These are phyloP conservation scores for Wickerhamiella parazyma DNA, from an alignment of 805 yeast genomes.

Conservation along the genomic window DNA sequence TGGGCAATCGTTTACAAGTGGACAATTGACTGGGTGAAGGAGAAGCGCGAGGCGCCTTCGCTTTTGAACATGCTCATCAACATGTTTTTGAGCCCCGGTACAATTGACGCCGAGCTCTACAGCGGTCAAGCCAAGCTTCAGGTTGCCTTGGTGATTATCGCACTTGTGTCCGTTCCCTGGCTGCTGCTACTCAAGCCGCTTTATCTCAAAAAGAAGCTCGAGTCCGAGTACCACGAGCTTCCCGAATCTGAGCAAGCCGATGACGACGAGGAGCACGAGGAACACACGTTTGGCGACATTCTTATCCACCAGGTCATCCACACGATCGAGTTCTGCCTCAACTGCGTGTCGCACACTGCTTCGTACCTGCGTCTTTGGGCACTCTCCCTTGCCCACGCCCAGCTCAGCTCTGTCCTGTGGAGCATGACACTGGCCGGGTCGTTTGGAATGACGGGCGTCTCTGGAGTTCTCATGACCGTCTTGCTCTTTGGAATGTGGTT, in stretches of 20 bases:
- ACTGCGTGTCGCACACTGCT: conserved; percentile 97
- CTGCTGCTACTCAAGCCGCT: conserved; percentile 74
- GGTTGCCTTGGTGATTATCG: conserved; percentile 54
- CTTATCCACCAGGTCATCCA: conserved; percentile 96
- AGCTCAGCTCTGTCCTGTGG: conserved; percentile 91
- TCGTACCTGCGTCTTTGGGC: conserved; percentile 97
- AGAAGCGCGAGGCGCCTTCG: conserved; percentile 75
- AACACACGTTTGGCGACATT: conserved; percentile 74
- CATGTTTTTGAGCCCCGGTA: conserved; percentile 92
- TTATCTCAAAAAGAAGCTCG: conserved; percentile 43
- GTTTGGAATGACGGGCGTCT: conserved; percentile 49
- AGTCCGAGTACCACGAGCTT: conserved; percentile 21
- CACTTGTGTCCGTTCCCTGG: conserved; percentile 87
- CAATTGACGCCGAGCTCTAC: conserved; percentile 65
- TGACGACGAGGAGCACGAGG: conserved; percentile 42
- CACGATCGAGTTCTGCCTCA: conserved; percentile 92
- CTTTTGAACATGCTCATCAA: conserved; percentile 85
- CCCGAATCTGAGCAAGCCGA: conserved; percentile 32
- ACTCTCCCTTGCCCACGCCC: conserved; percentile 90
- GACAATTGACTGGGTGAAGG: conserved; percentile 80
- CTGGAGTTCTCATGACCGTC: conserved; percentile 64
- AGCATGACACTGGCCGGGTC: conserved; percentile 80
- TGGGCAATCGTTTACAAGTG: conserved; percentile 84
- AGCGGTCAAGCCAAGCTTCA: conserved; percentile 71
- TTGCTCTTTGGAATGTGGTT: conserved; percentile 91